Base-by-base conservation (phyloP, 2,329 filamentous ascomycete genomes). In the Cladophialophora psammophila region DNA sequence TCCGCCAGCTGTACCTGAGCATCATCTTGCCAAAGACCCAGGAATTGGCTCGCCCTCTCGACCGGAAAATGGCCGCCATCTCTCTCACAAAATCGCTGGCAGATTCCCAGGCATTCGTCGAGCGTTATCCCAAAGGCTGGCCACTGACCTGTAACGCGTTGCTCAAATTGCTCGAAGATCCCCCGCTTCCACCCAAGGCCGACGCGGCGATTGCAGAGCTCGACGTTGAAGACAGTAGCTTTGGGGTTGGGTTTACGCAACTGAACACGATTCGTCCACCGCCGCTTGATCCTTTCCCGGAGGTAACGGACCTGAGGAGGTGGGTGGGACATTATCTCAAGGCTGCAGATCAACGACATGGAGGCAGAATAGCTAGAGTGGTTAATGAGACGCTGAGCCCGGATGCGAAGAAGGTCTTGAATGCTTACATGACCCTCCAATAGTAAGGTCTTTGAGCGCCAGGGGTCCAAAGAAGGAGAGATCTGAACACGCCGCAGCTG, bases 161-260 rank as follows among this genome's bases (percentile, higher is more conserved):
- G 66, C 86, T 99, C 50, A 93, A 94, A 73, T 85, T 98, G 13
- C 85, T 99, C 7, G 90, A 94, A 76, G 96, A 97, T 79, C 92
- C 94, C 32, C 94, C 94, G 40, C 86, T 94, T 4, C 84, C 85
- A 13, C 87, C 90, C 1, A 81, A 85, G 40, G 89, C 90, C 65
- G 90, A 92, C 70, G 93, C 96, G 72, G 82, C 92, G 59, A 90
- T 96, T 70, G 87, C 88, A 10, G 95, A 98, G 76, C 90, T 93
- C 2, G 94, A 98, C 74, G 91, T 97, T 32, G 95, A 99, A 74
- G 95, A 99, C 77, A 89, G 97, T 72, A 90, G 92, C 34, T 99
- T 99, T 75, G 95, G 95, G 32, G 89, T 97, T 71, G 94, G 93
- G 8, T 99, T 96, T 80, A 98, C 95, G 0, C 90, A 92, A 36